phyloP scores from a whole-genome alignment of 2,329 filamentous ascomycete genomes.

The Eutypella sp. region DNA sequence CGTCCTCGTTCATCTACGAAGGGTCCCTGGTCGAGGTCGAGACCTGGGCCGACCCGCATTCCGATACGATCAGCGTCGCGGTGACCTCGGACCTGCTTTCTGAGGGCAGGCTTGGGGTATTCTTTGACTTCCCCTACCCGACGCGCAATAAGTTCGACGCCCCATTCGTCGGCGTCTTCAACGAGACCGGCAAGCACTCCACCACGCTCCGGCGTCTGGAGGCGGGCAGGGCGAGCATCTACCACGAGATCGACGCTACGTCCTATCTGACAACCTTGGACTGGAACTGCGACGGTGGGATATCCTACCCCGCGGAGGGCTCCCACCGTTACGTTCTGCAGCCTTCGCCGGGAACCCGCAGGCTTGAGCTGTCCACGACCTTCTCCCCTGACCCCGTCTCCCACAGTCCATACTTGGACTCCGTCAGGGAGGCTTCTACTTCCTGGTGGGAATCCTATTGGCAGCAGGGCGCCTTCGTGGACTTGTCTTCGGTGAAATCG shows the following conservation, averaged over 20 bases:
- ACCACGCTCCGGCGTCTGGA: conserved; percentile 28
- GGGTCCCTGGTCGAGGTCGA: conserved; percentile 34
- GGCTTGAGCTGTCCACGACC: conserved; percentile 25
- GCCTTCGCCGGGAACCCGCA: conserved; percentile 16
- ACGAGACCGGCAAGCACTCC: conserved; percentile 39
- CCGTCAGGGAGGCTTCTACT: conserved; percentile 26
- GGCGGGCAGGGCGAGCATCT: conserved; percentile 31
- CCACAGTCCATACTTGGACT: conserved; percentile 17
- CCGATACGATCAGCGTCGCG: conserved; percentile 39
- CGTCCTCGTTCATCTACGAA: conserved; percentile 39
- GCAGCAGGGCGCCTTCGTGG: conserved; percentile 47
- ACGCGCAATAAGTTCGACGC: conserved; percentile 48
- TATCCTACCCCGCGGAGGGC: conserved; percentile 27
- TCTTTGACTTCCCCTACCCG: conserved; percentile 49
- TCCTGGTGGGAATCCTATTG: conserved; percentile 47
- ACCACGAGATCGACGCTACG: conserved; percentile 37
- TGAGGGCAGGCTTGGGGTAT: conserved; percentile 35
- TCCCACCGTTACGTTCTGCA: conserved; percentile 40
- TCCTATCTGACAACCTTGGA: conserved; percentile 35
- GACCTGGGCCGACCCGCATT: conserved; percentile 40
- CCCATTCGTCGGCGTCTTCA: conserved; percentile 48
- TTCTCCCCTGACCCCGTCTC: conserved; percentile 25
- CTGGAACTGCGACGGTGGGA: conserved; percentile 32
- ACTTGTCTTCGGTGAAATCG: conserved; percentile 35
- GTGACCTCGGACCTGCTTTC: conserved; percentile 37